These are phyloP conservation scores for Dictyostelium firmibasis DNA, from an alignment of 78 protist genomes.

Conservation along the genomic window DNA sequence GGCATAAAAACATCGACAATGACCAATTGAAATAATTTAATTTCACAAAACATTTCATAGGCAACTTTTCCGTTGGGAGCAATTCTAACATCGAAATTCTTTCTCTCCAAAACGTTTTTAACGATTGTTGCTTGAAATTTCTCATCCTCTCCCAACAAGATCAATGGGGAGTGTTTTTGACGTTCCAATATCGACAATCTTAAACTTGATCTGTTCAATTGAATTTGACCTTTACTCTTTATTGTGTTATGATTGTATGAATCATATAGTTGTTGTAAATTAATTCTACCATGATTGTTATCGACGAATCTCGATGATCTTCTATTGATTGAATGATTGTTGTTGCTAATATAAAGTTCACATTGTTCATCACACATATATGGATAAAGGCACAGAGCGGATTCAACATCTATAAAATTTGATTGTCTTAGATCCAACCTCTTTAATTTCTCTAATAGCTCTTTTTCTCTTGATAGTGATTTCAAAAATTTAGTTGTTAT, in stretches of 20 bases:
- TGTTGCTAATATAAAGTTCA: slow-evolving; percentile 13
- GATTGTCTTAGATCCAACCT: slow-evolving; percentile 34
- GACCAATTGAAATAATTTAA: slow-evolving; percentile 34
- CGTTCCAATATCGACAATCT: slow-evolving; percentile 4
- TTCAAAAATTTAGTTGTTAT: slow-evolving; percentile 13
- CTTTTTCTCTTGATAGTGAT: neutral
- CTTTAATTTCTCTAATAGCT: neutral
- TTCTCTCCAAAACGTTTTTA: slow-evolving; percentile 64
- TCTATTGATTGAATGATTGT: neutral
- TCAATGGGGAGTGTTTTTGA: slow-evolving; percentile 57
- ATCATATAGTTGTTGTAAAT: slow-evolving; percentile 15
- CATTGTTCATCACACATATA: neutral
- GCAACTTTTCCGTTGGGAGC: slow-evolving; percentile 69
- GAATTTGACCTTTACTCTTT: neutral
- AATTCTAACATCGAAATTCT: slow-evolving; percentile 70
- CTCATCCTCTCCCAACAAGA: slow-evolving; percentile 70
- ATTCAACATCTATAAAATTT: neutral
- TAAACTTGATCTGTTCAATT: slow-evolving; percentile 13
- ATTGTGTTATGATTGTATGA: neutral
- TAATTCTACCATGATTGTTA: neutral
- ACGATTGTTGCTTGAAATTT: slow-evolving; percentile 69
- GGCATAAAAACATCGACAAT: slow-evolving; percentile 81
- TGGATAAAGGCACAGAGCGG: slow-evolving; percentile 28
- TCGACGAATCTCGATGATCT: neutral
- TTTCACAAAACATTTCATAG: slow-evolving; percentile 74